A percentile compares a stretch with the other conserved stretches of the same genome.
These are phyloP conservation scores for Vigna trinervia DNA, from an alignment of 306 rosid genomes.

Conservation along the genomic window DNA sequence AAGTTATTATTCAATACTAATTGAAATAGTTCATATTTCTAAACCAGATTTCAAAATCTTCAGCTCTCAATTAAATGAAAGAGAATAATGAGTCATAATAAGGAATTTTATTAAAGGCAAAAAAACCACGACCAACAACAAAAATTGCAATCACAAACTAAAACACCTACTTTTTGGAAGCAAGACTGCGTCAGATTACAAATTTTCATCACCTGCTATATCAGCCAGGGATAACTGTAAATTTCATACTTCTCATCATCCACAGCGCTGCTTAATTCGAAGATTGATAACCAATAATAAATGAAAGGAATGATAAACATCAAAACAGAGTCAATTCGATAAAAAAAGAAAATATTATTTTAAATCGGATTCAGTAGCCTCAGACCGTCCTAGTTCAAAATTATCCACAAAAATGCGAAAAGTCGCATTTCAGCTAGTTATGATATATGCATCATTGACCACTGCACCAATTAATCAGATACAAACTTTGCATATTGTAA, in stretches of 20 bases:
- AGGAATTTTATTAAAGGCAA: too few relatives aligned
- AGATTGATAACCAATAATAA: neutral
- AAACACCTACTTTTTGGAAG: neutral
- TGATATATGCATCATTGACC: slow-evolving; percentile 63
- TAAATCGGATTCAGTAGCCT: slow-evolving; percentile 51
- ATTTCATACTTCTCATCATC: slow-evolving; percentile 63
- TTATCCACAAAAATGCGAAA: slow-evolving; percentile 61
- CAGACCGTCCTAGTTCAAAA: slow-evolving; percentile 95
- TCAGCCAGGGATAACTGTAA: slow-evolving; percentile 99
- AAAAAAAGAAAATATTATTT: neutral
- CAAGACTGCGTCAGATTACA: slow-evolving; percentile 65
- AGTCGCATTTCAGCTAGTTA: slow-evolving; percentile 49
- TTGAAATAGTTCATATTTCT: too few relatives aligned
- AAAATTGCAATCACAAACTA: too few relatives aligned
- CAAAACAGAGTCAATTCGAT: neutral
- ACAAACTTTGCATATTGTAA: neutral
- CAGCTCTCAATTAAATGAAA: too few relatives aligned
- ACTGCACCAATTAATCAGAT: neutral
- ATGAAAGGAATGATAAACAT: neutral
- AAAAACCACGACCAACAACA: too few relatives aligned
- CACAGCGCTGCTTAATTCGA: slow-evolving; percentile 37
- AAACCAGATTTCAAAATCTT: too few relatives aligned
- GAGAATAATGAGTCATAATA: too few relatives aligned
- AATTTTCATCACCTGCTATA: slow-evolving; percentile 60
- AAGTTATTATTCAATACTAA: too few relatives aligned